Evolutionary conservation across 2,329 filamentous ascomycete genomes (phyloP).

Genomic region (Plenodomus lindquistii): DNA sequence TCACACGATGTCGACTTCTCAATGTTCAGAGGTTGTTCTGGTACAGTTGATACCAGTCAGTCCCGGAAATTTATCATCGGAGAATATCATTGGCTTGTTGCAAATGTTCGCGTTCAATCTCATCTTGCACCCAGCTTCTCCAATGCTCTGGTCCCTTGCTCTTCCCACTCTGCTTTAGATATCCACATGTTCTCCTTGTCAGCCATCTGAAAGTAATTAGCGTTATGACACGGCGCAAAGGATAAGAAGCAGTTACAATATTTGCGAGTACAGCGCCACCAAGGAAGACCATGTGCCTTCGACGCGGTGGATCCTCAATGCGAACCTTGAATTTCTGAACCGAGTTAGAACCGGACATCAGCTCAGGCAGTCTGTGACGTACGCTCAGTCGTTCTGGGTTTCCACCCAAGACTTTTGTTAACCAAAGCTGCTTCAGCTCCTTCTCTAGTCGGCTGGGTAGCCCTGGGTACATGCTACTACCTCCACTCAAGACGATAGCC

Average conservation of each 20-base stretch:
- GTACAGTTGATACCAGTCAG: neutral
- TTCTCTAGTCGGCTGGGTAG: slow-evolving; percentile 94
- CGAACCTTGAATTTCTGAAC: slow-evolving; percentile 94
- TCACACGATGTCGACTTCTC: neutral
- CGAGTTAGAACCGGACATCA: slow-evolving; percentile 21
- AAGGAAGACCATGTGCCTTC: slow-evolving; percentile 99
- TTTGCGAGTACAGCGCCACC: slow-evolving; percentile 96
- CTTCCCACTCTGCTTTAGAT: slow-evolving; percentile 93
- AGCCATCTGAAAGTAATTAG: slow-evolving; percentile 68
- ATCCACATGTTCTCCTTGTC: slow-evolving; percentile 99
- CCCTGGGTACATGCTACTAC: slow-evolving; percentile 98
- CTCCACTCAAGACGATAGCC: slow-evolving; percentile 93
- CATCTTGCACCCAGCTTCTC: slow-evolving; percentile 92
- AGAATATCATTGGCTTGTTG: slow-evolving; percentile 6
- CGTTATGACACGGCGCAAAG: neutral
- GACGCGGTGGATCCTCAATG: slow-evolving; percentile 94
- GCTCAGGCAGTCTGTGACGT: slow-evolving; percentile 32
- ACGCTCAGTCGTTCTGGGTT: slow-evolving; percentile 87
- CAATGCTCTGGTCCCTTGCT: slow-evolving; percentile 80
- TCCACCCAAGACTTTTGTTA: slow-evolving; percentile 85
- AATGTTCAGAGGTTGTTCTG: neutral
- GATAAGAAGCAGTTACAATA: slow-evolving; percentile 60
- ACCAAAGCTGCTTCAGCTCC: slow-evolving; percentile 97
- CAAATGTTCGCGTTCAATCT: slow-evolving; percentile 14
- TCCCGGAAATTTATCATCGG: neutral